A percentile compares a stretch with the other conserved stretches of the same genome.
These are phyloP conservation scores for Penicillium sp. DNA, from an alignment of 2,329 filamentous ascomycete genomes.

Conservation along the genomic window DNA sequence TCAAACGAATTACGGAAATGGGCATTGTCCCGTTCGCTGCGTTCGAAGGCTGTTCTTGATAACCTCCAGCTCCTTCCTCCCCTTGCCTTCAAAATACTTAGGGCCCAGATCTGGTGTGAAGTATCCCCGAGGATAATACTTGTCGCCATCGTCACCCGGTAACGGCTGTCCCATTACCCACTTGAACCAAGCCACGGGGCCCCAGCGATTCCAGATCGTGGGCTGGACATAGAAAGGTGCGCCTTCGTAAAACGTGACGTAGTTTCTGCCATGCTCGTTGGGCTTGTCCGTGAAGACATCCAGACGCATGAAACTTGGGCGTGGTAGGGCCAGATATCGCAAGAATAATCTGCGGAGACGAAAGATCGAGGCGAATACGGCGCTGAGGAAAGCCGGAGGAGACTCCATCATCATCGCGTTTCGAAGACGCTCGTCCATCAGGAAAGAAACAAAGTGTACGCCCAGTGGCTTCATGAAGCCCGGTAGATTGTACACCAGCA, in stretches of 20 bases:
- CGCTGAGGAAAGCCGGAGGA: slow-evolving; percentile 30
- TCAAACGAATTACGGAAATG: slow-evolving; percentile 34
- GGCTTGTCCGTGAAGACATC: slow-evolving; percentile 46
- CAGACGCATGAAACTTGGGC: slow-evolving; percentile 43
- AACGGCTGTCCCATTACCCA: slow-evolving; percentile 45
- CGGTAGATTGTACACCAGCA: slow-evolving; percentile 59
- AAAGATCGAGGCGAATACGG: slow-evolving; percentile 49
- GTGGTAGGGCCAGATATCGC: slow-evolving; percentile 60
- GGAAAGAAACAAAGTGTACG: slow-evolving; percentile 51
- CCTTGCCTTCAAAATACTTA: slow-evolving; percentile 51
- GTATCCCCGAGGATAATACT: slow-evolving; percentile 50
- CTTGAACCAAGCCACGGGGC: slow-evolving; percentile 52
- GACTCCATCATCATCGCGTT: slow-evolving; percentile 57
- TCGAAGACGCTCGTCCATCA: slow-evolving; percentile 64
- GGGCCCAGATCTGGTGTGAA: slow-evolving; percentile 62
- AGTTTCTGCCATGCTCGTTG: slow-evolving; percentile 57
- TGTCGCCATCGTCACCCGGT: slow-evolving; percentile 49
- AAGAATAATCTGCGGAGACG: slow-evolving; percentile 54
- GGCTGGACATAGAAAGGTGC: slow-evolving; percentile 64
- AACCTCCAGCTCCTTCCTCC: slow-evolving; percentile 32
- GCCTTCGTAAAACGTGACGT: slow-evolving; percentile 53
- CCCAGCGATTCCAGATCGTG: slow-evolving; percentile 62
- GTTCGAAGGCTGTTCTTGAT: slow-evolving; percentile 43
- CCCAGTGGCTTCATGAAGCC: slow-evolving; percentile 46
- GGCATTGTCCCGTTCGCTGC: slow-evolving; percentile 47